Evolutionary conservation across 257 asterid species (phyloP).

Genomic region (Solanum okadae): DNA sequence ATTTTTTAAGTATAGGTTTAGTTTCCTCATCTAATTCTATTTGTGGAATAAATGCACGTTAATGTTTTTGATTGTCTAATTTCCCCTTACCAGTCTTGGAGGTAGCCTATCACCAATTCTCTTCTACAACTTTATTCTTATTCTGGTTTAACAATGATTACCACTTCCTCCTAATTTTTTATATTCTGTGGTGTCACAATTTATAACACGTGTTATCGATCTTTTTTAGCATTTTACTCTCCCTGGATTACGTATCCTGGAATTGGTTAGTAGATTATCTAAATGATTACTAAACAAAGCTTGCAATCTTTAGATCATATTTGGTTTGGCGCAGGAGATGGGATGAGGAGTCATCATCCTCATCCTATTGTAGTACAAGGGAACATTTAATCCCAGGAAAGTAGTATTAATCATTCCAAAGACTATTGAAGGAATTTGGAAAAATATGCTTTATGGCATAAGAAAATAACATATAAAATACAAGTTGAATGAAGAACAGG

Average conservation of each 20-base stretch:
- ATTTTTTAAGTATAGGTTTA: neutral
- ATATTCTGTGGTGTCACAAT: neutral
- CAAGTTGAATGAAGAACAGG: neutral
- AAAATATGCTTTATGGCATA: neutral
- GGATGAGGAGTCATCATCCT: neutral
- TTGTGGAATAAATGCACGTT: neutral
- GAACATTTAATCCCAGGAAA: neutral
- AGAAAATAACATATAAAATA: neutral
- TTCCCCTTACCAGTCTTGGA: neutral
- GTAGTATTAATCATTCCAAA: neutral
- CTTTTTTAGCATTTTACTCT: neutral
- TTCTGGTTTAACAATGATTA: neutral
- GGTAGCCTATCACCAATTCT: neutral
- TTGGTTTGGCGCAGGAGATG: neutral
- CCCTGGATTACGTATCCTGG: neutral
- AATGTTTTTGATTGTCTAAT: neutral
- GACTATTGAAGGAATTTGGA: neutral
- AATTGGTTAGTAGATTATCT: neutral
- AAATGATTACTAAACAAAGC: neutral
- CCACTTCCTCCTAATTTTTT: neutral
- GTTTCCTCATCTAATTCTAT: neutral
- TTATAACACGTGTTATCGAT: neutral
- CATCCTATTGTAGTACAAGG: neutral
- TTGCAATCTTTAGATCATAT: neutral
- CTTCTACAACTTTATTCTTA: neutral